Percentiles rank a stretch among this genome's conserved stretches.
phyloP scores from a whole-genome alignment of 306 rosid species.

The Dryas alaskensis region DNA sequence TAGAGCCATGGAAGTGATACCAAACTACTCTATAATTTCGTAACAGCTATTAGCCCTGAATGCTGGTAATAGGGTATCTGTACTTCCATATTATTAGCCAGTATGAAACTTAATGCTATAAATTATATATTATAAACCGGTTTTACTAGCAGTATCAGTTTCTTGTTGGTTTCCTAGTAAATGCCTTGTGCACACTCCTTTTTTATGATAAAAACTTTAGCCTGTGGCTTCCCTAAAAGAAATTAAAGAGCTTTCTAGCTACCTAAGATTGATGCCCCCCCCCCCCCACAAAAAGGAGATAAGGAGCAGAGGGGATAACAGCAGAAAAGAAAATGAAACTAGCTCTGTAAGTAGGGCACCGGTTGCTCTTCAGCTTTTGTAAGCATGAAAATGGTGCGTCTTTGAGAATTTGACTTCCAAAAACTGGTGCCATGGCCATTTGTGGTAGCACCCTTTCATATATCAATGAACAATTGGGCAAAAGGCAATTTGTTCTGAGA shows the following conservation, averaged over 20 bases:
- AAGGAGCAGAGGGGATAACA: too few species aligned
- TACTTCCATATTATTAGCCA: background rate
- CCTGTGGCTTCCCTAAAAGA: background rate
- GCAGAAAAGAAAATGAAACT: too few species aligned
- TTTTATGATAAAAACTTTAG: background rate
- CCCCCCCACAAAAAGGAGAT: too few species aligned
- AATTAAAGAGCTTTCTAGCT: background rate
- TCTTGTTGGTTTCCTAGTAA: background rate
- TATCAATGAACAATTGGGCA: too few species aligned
- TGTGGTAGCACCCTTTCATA: too few species aligned
- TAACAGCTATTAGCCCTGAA: background rate
- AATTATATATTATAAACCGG: background rate
- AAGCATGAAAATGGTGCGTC: too few species aligned
- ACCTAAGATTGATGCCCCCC: too few species aligned
- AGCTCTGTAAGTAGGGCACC: too few species aligned
- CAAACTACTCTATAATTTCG: background rate
- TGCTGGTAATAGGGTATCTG: background rate
- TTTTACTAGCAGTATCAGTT: background rate
- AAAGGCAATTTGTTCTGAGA: too few species aligned
- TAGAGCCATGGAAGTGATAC: background rate
- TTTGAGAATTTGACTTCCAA: too few species aligned
- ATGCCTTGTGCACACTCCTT: background rate
- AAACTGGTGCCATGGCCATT: too few species aligned
- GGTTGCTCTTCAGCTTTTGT: too few species aligned
- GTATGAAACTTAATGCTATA: background rate